Evolutionary conservation across 2,329 filamentous ascomycete genomes (phyloP), one percentile per base, ranked within the genome.

Genomic region (Ophiostoma quercus): DNA sequence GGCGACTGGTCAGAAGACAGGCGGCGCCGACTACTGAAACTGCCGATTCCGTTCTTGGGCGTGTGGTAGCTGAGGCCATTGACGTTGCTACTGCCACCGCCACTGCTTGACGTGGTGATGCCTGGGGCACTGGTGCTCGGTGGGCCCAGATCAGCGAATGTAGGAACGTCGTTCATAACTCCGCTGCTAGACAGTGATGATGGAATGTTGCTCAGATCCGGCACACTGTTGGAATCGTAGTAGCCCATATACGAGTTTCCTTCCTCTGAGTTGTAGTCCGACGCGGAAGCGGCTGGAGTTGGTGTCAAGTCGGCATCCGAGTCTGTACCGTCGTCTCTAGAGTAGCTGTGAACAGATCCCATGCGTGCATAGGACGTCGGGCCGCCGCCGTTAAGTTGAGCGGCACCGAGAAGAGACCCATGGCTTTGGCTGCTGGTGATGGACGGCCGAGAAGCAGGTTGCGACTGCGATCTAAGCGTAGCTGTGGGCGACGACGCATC

Each of bases 381-480:
- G 14, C 79, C 80, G 66, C 79, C 79, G 29, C 80, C 73, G 39
- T 73, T 72, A 70, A 71, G 14, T 67, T 73, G 73, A 4, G 67
- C 51, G 6, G 71, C 29, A 4, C 67, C 67, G 37, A 69, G 19
- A 7, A 68, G 60, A n/a, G 39, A 71, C 3, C 71, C 73, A 22
- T 74, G 73, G 16, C 70, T 71, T 71, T 74, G 80, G 41, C 74
- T 78, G 72, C 66, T 77, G 74, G 73, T 71, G 73, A 79, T 77
- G 2, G 80, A 75, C 2, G 75, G 76, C 41, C 85, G 81, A 43
- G 85, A 84, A 2, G 87, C 87, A 32, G 87, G 87, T 75, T 89
- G 87, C n/a, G 87, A 89, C 75, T 90, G 87, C 34, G 87, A 90
- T 73, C 87, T 83, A 72, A 88, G 77, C n/a, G 85, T 80, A 73